phyloP scores from a whole-genome alignment of 305 asterid genomes.

The Lippia alba region DNA sequence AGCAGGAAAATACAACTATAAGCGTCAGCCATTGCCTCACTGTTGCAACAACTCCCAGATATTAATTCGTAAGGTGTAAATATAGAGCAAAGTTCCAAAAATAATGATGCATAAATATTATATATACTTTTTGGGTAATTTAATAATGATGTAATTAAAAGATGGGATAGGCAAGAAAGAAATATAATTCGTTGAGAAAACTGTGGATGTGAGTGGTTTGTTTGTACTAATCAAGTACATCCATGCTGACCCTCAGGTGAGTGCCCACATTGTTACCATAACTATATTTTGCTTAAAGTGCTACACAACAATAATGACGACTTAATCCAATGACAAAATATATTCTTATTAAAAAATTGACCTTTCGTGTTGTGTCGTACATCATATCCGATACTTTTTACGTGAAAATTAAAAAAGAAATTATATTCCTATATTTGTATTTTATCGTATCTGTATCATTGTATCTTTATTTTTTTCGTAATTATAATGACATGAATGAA shows the following conservation, averaged over 20 bases:
- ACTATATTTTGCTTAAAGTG: conserved; percentile 5
- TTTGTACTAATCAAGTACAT: conserved; percentile 14
- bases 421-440: too few species aligned
- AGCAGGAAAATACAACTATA: conserved; percentile 50
- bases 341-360: too few species aligned
- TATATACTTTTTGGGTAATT: too few species aligned
- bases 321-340: conserved; percentile 1
- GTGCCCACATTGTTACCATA: conserved; percentile 17
- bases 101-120: background rate
- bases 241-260: background rate
- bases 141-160: too few species aligned
- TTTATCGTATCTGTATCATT: too few species aligned
- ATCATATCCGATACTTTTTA: too few species aligned
- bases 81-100: conserved; percentile 2
- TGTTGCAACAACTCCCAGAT: conserved; percentile 55
- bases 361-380: too few species aligned
- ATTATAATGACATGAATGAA: too few species aligned
- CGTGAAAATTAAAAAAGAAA: too few species aligned
- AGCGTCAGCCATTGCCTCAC: conserved; percentile 58
- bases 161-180: background rate
- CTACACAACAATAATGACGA: background rate
- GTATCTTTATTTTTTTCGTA: too few species aligned
- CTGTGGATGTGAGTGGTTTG: conserved; percentile 16
- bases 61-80: conserved; percentile 3
- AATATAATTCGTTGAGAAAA: background rate